A percentile compares a stretch with the other conserved stretches of the same genome.
These are phyloP conservation scores for Schizophyllum amplum DNA, from an alignment of 1,284 basidiomycete species.

Conservation along the genomic window DNA sequence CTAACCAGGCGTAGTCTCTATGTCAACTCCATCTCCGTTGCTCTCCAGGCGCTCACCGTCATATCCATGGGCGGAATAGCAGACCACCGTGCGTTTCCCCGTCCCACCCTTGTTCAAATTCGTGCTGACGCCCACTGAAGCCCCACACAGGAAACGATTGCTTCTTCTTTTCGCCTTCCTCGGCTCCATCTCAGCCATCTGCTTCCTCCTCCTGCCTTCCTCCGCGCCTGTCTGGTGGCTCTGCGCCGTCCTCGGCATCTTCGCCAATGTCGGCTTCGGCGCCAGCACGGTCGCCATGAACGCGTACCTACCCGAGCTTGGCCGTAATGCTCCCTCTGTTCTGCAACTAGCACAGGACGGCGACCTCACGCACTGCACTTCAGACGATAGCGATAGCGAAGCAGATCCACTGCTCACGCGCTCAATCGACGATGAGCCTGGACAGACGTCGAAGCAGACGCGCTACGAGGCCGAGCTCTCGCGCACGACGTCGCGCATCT, in stretches of 20 bases:
- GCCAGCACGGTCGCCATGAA: conserved; percentile 84
- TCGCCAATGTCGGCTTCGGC: conserved; percentile 78
- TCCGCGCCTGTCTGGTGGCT: conserved; percentile 59
- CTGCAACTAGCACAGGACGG: background rate
- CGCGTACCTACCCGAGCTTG: conserved; percentile 76
- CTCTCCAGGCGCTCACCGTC: conserved; percentile 80
- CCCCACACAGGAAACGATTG: conserved; percentile 68
- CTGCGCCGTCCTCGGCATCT: conserved; percentile 54
- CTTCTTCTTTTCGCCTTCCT: conserved; percentile 67
- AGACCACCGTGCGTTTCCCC: conserved; percentile 63
- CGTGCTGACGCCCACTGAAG: conserved; percentile 39
- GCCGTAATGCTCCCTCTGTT: conserved; percentile 58
- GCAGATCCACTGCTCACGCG: conserved; percentile 24
- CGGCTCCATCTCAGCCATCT: conserved; percentile 57
- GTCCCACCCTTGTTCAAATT: background rate
- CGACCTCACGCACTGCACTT: conserved; percentile 2
- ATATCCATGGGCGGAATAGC: conserved; percentile 87
- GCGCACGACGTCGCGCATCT: conserved; percentile 68
- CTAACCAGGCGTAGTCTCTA: conserved; percentile 52
- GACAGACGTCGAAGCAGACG: conserved; percentile 14
- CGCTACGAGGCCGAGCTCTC: conserved; percentile 53
- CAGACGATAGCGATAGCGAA: conserved; percentile 9
- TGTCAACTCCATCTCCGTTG: conserved; percentile 78
- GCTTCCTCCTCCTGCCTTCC: conserved; percentile 71
- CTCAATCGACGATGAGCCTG: conserved; percentile 6